Percentiles rank a stretch among this genome's conserved stretches.
phyloP scores from a whole-genome alignment of 306 rosid species.

The Morella rubra region DNA sequence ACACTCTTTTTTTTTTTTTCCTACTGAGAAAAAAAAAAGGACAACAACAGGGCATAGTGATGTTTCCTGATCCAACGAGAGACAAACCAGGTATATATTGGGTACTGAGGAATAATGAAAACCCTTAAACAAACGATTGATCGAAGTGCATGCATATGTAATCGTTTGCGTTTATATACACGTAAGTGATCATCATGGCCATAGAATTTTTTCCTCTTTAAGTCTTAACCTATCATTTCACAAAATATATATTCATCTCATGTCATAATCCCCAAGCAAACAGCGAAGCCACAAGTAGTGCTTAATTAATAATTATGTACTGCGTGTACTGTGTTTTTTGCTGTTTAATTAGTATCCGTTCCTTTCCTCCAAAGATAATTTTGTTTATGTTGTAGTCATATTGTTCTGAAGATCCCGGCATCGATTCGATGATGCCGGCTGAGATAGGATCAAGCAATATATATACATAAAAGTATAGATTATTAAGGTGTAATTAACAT shows the following conservation, averaged over 20 bases:
- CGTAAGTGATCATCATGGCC: slow-evolving; percentile 13
- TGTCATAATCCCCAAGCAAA: too few species aligned
- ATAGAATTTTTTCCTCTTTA: not conserved
- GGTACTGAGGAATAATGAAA: slow-evolving; percentile 12
- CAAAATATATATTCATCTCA: too few species aligned
- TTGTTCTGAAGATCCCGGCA: not conserved
- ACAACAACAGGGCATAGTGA: slow-evolving; percentile 2
- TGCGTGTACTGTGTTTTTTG: not conserved
- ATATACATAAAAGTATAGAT: too few species aligned
- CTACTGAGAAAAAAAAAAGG: slow-evolving; percentile 21
- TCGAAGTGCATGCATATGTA: slow-evolving; percentile 6
- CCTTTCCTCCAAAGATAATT: not conserved
- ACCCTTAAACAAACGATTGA: not conserved
- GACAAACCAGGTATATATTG: slow-evolving; percentile 9
- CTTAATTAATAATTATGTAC: not conserved
- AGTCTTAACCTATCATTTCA: not conserved
- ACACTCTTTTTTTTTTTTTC: not conserved
- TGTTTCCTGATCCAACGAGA: not conserved
- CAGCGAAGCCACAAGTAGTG: not conserved
- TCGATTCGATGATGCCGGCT: not conserved
- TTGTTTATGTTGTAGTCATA: not conserved
- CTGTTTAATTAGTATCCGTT: not conserved
- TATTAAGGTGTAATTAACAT: too few species aligned
- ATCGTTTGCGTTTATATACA: not conserved
- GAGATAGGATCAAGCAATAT: not conserved